Evolutionary conservation across 2,329 filamentous ascomycete species (phyloP).

Genomic region (Aspergillus aculeatus): DNA sequence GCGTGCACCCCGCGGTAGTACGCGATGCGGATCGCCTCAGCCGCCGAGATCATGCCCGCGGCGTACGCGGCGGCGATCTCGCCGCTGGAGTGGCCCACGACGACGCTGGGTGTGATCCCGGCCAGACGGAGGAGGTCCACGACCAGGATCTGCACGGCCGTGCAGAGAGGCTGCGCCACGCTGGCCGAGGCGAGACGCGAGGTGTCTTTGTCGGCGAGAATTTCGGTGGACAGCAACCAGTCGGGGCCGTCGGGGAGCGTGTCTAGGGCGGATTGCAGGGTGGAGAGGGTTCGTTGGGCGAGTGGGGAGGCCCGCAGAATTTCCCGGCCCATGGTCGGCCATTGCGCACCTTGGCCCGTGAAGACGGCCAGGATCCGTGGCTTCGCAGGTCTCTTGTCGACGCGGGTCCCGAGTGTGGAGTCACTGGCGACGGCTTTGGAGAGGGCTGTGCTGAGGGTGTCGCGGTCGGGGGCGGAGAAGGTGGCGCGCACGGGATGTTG

Average conservation of each 20-base stretch:
- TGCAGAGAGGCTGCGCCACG: constrained; percentile 18
- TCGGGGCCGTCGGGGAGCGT: constrained; percentile 4
- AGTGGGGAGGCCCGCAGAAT: not conserved
- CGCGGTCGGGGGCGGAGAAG: not conserved
- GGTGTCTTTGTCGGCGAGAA: not conserved
- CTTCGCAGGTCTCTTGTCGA: not conserved
- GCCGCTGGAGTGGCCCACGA: constrained; percentile 50
- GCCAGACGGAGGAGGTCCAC: constrained; percentile 20
- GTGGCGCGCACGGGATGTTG: not conserved
- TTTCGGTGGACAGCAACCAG: constrained; percentile 7
- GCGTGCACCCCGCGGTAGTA: constrained; percentile 44
- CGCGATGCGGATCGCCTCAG: constrained; percentile 43
- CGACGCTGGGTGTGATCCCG: constrained; percentile 32
- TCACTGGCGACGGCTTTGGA: not conserved
- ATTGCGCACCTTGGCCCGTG: constrained; percentile 27
- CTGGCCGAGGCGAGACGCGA: constrained; percentile 11
- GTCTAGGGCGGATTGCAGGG: not conserved
- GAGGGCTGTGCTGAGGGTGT: not conserved
- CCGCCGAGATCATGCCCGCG: constrained; percentile 41
- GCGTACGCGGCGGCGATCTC: constrained; percentile 53
- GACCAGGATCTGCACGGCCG: constrained; percentile 21
- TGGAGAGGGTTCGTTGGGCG: not conserved
- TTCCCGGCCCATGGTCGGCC: constrained; percentile 19
- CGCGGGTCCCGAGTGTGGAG: not conserved
- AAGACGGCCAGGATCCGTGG: constrained; percentile 16